Evolutionary conservation across 1,284 basidiomycete species (phyloP), one percentile per base, ranked within the genome.

Genomic region (Ustilago trichophora): DNA sequence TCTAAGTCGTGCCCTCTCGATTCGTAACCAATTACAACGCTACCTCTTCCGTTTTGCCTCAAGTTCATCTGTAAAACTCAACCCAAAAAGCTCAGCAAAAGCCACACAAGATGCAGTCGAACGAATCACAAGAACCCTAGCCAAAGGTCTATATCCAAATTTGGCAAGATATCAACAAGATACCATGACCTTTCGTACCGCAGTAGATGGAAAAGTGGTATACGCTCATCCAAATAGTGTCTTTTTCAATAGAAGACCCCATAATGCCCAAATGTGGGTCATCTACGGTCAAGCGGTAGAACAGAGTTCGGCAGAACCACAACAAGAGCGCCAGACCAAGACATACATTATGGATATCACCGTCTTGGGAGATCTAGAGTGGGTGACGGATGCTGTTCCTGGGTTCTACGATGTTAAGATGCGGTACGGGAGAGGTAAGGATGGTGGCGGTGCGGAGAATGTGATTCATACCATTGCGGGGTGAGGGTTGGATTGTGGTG

Each of bases 191-290:
- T 98, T 93, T 82, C 85, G 88, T 15, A 90, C 89, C 44, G 88
- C 93, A 5, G 83, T 90, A 69, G 92, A 91, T 49, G 88, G 90
- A 7, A 41, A 24, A 19, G 21, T 3, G 22, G 83, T 98, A 16
- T 88, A 93, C 83, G 90, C 92, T 2, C 95, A 98, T 80, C 96
- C 95, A 0, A 92, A 89, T 11, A 97, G 93, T 2, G 92, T 97
- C 10, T 84, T 98, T 55, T 98, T 98, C 80, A 96, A 93, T 3
- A 85, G 96, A 32, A 92, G 91, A 73, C 91, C 95, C 2, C 85
- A 88, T 15, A 90, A 90, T 0, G 91, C 91, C 10, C 44, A 29
- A n/a, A 4, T 18, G 18, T 98, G 92, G 91, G 91, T 98, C 6
- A 85, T 98, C 19, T 98, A 90, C 78, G 92, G 96, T 78, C 94